These are phyloP conservation scores for Penicillium sp. DNA, from an alignment of 2,329 filamentous ascomycete species.

Conservation along the genomic window DNA sequence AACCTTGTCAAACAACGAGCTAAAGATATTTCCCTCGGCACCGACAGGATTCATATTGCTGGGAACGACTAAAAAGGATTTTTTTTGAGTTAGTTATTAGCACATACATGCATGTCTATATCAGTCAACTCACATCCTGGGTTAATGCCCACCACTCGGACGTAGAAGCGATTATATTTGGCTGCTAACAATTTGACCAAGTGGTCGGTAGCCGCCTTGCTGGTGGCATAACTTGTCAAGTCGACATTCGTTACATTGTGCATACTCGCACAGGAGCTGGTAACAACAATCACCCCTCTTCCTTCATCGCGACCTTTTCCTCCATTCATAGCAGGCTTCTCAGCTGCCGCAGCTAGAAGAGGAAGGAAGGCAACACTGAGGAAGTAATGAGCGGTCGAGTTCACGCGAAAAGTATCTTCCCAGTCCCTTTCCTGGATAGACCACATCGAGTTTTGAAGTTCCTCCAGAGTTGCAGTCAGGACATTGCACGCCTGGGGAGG, in stretches of 20 bases:
- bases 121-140: neutral
- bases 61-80: neutral
- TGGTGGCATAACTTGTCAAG: neutral
- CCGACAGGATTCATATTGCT: neutral
- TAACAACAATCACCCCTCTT: neutral
- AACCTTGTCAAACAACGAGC: constrained; percentile 1
- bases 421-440: neutral
- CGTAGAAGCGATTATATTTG: neutral
- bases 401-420: neutral
- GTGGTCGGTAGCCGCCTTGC: neutral
- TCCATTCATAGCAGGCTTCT: neutral
- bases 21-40: neutral
- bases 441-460: neutral
- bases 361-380: neutral
- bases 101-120: neutral
- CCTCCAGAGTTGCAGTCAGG: neutral
- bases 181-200: neutral
- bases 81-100: neutral
- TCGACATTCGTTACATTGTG: neutral
- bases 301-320: neutral
- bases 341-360: neutral
- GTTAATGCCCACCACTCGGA: neutral
- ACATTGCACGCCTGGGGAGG: constrained; percentile 1
- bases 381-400: neutral
- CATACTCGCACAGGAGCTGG: neutral